Conservation (phyloP, 2,329 filamentous ascomycete genomes). For the Colletotrichum navitas region DNA sequence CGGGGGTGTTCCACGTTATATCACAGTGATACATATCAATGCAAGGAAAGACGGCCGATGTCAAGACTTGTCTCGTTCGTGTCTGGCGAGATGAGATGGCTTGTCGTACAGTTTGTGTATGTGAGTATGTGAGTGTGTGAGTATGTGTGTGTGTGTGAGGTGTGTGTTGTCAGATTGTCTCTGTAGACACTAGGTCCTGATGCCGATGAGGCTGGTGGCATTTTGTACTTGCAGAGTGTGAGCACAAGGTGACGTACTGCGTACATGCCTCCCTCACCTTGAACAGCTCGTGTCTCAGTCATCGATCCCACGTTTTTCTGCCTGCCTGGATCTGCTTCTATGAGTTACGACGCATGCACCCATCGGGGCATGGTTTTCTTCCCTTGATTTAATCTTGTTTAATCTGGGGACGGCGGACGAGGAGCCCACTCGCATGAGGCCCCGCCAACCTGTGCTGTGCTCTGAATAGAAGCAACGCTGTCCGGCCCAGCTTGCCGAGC, state of each 20-base stretch:
- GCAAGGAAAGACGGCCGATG: conserved; percentile 10
- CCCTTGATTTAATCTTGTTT: neutral
- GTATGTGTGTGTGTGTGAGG: no score
- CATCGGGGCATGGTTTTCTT: neutral
- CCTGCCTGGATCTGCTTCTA: neutral
- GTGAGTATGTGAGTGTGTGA: no score
- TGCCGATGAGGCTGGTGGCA: conserved; percentile 44
- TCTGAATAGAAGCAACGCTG: conserved; percentile 22
- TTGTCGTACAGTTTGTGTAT: neutral
- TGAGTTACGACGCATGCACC: conserved; percentile 19
- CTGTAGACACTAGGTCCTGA: neutral
- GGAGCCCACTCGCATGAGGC: conserved; percentile 11
- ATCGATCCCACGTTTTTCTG: conserved; percentile 32
- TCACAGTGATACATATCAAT: conserved; percentile 42
- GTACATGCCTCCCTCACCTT: conserved; percentile 17
- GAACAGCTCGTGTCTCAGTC: conserved; percentile 27
- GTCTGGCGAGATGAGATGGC: neutral
- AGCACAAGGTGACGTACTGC: conserved; percentile 37
- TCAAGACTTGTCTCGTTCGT: conserved; percentile 4
- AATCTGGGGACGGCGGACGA: conserved; percentile 1
- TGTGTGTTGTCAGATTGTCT: neutral
- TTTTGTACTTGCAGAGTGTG: conserved; percentile 32
- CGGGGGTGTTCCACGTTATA: conserved; percentile 38
- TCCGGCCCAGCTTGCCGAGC: conserved; percentile 15
- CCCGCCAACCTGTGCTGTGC: conserved; percentile 27